Evolutionary conservation across 331 rosid genomes (phyloP).

Genomic region (Rhamnella rubrinervis): DNA sequence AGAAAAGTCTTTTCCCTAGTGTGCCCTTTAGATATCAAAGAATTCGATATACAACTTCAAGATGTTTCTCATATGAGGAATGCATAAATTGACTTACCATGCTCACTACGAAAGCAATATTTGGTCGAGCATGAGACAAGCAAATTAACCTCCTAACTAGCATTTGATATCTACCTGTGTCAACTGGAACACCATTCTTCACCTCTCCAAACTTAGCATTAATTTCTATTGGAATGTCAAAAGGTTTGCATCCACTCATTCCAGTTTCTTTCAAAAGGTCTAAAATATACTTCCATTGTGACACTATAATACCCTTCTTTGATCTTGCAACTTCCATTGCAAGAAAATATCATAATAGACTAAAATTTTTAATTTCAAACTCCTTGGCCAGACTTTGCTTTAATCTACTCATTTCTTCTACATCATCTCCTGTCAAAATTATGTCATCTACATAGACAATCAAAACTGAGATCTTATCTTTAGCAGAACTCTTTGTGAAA

Average conservation of each 20-base stretch:
- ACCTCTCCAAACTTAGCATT: neutral
- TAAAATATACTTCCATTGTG: neutral
- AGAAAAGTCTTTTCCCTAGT: neutral
- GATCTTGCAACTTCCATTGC: neutral
- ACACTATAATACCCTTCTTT: neutral
- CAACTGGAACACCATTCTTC: neutral
- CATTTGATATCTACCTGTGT: neutral
- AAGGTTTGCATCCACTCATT: conserved; percentile 1
- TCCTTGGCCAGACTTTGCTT: neutral
- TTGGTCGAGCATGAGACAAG: neutral
- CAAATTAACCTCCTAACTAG: neutral
- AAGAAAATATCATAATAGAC: neutral
- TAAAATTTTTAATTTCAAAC: neutral
- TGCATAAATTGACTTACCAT: conserved; percentile 1
- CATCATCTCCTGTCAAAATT: no score
- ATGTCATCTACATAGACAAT: no score
- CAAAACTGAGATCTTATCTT: no score
- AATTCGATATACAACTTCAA: neutral
- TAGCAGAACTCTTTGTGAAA: no score
- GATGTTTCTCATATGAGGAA: neutral
- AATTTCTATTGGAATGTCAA: neutral
- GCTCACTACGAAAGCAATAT: neutral
- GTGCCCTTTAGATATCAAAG: neutral
- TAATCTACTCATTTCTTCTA: neutral
- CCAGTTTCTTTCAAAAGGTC: neutral